phyloP scores from a whole-genome alignment of 805 yeast genomes.

The Nakazawaea wickerhamii region DNA sequence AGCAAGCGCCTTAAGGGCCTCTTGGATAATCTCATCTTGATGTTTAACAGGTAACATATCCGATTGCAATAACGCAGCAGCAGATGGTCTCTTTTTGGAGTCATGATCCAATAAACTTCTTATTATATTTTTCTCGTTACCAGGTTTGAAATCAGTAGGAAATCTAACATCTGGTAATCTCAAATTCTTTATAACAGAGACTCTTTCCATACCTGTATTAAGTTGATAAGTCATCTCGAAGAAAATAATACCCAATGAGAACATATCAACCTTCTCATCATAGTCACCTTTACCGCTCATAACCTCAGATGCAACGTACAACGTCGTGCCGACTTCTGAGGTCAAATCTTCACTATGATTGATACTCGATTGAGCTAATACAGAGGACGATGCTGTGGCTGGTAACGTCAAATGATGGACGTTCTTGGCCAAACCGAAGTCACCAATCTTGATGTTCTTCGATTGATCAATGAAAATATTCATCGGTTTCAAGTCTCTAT shows the following conservation, averaged over 20 bases:
- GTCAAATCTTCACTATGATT: slow-evolving; percentile 66
- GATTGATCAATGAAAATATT: slow-evolving; percentile 91
- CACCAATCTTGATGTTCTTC: slow-evolving; percentile 90
- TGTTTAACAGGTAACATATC: slow-evolving; percentile 85
- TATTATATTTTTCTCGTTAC: slow-evolving; percentile 64
- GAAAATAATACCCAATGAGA: slow-evolving; percentile 88
- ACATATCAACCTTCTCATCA: slow-evolving; percentile 93
- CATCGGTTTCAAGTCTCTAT: slow-evolving; percentile 92
- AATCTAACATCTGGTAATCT: slow-evolving; percentile 57
- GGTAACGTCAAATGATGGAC: slow-evolving; percentile 47
- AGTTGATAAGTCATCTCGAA: slow-evolving; percentile 90
- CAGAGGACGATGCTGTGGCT: slow-evolving; percentile 17
- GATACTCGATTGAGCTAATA: slow-evolving; percentile 17
- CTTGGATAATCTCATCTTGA: slow-evolving; percentile 84
- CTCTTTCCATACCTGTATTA: slow-evolving; percentile 93
- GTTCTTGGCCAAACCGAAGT: slow-evolving; percentile 93
- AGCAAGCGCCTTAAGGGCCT: slow-evolving; percentile 77
- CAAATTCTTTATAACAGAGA: slow-evolving; percentile 58
- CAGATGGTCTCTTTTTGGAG: slow-evolving; percentile 76
- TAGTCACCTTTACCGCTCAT: slow-evolving; percentile 68
- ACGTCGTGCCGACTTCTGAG: slow-evolving; percentile 88
- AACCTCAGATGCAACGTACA: slow-evolving; percentile 90
- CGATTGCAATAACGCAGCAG: slow-evolving; percentile 66
- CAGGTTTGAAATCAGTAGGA: slow-evolving; percentile 62
- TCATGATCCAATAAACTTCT: slow-evolving; percentile 67